Evolutionary conservation across 2,329 filamentous ascomycete species (phyloP).

Genomic region (Simplicillium sp.): DNA sequence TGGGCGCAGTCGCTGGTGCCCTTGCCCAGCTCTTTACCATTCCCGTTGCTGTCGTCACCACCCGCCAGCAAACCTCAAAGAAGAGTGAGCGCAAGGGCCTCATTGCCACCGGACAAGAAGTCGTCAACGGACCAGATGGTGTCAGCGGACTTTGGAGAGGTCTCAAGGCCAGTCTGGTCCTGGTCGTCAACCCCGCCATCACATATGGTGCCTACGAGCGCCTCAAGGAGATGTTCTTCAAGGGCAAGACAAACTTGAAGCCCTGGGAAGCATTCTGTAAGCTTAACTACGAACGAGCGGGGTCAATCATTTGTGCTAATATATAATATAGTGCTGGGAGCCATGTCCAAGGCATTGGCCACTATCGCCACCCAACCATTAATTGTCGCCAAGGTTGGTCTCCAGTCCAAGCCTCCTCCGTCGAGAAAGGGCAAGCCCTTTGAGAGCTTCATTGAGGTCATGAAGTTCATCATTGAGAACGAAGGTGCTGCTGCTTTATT

Average conservation of each 20-base stretch:
- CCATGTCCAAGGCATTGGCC: slow-evolving; percentile 84
- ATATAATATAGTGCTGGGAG: slow-evolving; percentile 61
- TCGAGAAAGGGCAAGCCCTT: slow-evolving; percentile 82
- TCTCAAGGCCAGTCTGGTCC: slow-evolving; percentile 86
- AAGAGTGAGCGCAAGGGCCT: slow-evolving; percentile 80
- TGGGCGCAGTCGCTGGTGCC: slow-evolving; percentile 83
- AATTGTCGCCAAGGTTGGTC: slow-evolving; percentile 93
- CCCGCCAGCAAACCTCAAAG: slow-evolving; percentile 85
- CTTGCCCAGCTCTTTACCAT: slow-evolving; percentile 94
- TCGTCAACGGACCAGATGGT: slow-evolving; percentile 84
- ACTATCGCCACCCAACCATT: slow-evolving; percentile 89
- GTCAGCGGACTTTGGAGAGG: slow-evolving; percentile 87
- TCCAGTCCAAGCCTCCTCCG: slow-evolving; percentile 87
- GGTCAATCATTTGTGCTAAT: too few species aligned
- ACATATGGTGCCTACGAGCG: slow-evolving; percentile 96
- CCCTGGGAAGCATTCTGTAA: slow-evolving; percentile 86
- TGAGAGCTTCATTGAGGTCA: slow-evolving; percentile 87
- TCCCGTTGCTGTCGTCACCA: slow-evolving; percentile 90
- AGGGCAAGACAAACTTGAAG: slow-evolving; percentile 63
- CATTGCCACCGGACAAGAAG: slow-evolving; percentile 78
- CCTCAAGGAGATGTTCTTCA: slow-evolving; percentile 68
- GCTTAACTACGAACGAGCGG: slow-evolving; percentile 23
- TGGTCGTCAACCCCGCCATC: slow-evolving; percentile 94
- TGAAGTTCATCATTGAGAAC: slow-evolving; percentile 84
- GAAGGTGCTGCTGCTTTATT: slow-evolving; percentile 81